Base-by-base conservation (phyloP, 306 rosid species). In the Begonia masoniana region DNA sequence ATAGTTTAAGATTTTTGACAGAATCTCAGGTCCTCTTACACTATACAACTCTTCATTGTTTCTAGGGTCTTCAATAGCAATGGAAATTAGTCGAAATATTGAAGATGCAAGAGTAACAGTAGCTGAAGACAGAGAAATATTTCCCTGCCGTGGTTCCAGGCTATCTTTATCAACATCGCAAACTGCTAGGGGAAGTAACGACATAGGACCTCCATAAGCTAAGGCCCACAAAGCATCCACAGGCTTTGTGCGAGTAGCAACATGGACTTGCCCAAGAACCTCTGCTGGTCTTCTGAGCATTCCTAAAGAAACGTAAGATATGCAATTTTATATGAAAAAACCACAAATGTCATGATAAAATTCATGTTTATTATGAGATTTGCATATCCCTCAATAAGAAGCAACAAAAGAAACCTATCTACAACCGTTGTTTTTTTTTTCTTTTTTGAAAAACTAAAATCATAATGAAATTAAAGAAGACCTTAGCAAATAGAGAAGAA, bases 211-310 rank as follows among this genome's bases (percentile, higher is more conserved):
- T 11, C 99, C 99, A 63, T 81, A 81, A 36, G 96, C 85, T 66
- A 86, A 75, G 65, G 99, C 99, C 99, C 99, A 91, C 67, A 91
- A 63, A 47, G 94, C 92, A 52, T 82, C 92, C 53, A 64, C 82
- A 10, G 96, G 96, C 48, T 86, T 74, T 78, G 81, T 77, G 49
- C 99, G 75, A 47, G 78, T 73, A 41, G 94, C 94, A 79, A 86
- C 88, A 68, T 91, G 84, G 62, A 91, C 94, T 78, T 86, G 99
- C 68, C 99, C 99, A 56, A 91, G 99, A 58, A 86, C 88, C 82
- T 82, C 99, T 54, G 99, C 99, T 13, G 99, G 96, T 68, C 99
- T 85, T 60, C 96, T 85, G 55, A 75, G 80, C 61, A 61, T 48
- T 61, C 99, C 99, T 91, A 78, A 64, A 77, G 66, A 53, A 71